Evolutionary conservation across 495 filamentous ascomycete genomes (phyloP).

Genomic region (Cairneyella variabilis): DNA sequence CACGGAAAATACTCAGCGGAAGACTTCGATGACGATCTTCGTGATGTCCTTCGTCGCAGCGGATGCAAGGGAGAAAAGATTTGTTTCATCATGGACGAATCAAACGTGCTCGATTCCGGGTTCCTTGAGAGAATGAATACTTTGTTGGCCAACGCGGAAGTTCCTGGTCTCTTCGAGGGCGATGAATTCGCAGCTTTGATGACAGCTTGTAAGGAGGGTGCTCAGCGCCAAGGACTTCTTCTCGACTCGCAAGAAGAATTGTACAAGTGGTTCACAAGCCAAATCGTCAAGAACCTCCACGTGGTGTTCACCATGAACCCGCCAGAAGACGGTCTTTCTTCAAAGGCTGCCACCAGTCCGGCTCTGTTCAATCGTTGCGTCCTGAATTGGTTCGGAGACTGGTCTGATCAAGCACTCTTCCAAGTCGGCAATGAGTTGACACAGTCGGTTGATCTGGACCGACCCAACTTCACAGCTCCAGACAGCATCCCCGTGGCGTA

Average conservation of each 20-base stretch:
- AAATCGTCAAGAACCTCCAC: conserved; percentile 98
- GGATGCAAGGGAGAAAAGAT: conserved; percentile 99
- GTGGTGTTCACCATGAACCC: conserved; percentile 99
- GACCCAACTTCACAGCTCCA: conserved; percentile 77
- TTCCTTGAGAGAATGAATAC: conserved; percentile 99
- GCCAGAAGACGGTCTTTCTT: conserved; percentile 90
- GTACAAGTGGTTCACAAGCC: conserved; percentile 99
- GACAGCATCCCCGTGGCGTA: conserved; percentile 91
- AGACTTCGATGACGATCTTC: conserved; percentile 96
- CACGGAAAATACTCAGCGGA: conserved; percentile 98
- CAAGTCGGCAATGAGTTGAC: conserved; percentile 96
- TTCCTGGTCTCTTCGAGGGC: conserved; percentile 95
- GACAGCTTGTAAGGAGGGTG: conserved; percentile 97
- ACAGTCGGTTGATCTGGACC: conserved; percentile 90
- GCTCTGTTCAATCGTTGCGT: conserved; percentile 99
- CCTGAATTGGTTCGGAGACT: conserved; percentile 99
- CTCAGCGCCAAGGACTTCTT: conserved; percentile 89
- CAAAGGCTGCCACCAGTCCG: conserved; percentile 94
- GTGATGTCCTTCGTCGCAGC: conserved; percentile 86
- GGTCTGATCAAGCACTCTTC: conserved; percentile 98
- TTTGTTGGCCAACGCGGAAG: conserved; percentile 93
- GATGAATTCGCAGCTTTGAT: conserved; percentile 94
- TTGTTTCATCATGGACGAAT: conserved; percentile 99
- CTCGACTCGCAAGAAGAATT: conserved; percentile 97
- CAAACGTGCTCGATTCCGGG: conserved; percentile 95